Evolutionary conservation across 495 filamentous ascomycete genomes (phyloP), one percentile per base, ranked within the genome.

Genomic region (Xylaria cubensis): DNA sequence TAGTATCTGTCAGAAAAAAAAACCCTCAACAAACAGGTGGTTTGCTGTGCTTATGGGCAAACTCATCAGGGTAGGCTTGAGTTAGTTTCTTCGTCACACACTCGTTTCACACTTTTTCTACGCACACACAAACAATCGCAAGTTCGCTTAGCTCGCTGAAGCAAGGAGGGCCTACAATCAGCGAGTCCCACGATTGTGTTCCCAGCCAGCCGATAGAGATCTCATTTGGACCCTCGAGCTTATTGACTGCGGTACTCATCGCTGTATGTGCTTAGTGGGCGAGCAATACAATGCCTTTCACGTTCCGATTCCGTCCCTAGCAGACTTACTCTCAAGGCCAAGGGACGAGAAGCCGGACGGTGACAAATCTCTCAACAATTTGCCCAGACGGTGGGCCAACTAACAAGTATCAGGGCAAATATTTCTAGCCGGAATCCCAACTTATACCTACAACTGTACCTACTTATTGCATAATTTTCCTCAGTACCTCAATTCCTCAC

Each of bases 291-390:
- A 44, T 48, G 12, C 68, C 24, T 69, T 32, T 19, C 39, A 24
- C 19, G 36, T 42, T 42, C 17, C 44, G 34, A 12, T 8, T 26
- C 17, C 17, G 13, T 58, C 69, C 46, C 46, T 56, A 62, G 61
- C 69, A 71, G 56, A 64, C 59, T 44, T 4, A 32, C 39, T 55
- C 17, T 46, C 59, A 46, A 29, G 59, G 48, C 24, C 24, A 41
- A 15, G 44, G 42, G 34, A 9, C 29, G 29, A 56, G 29, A 39
- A 24, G 58, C 58, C 58, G 9, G 58, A 53, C 69, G 46, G 42
- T 64, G 69, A 64, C 69, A 71, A 71, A 71, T 71, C 46, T 62
- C 58, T 50, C 62, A 32, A 71, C 46, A 42, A 17, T 15, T 19
- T 64, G 39, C 17, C 32, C 19, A 29, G 63, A 13, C 12, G 13